These are phyloP conservation scores for Nannochloris sp. DNA, from an alignment of 139 green algal genomes.

Conservation along the genomic window DNA sequence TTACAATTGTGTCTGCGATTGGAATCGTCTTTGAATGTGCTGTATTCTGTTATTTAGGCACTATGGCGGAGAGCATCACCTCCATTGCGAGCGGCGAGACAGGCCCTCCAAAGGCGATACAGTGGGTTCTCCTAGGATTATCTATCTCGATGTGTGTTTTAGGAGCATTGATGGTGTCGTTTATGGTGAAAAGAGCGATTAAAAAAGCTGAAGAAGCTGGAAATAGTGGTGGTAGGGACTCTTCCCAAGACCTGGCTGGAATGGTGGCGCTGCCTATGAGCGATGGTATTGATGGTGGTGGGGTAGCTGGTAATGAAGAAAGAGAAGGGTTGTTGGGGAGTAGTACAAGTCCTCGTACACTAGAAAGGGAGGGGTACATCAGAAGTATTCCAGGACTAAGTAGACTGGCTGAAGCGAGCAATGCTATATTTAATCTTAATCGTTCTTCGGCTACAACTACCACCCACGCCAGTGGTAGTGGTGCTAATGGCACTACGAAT, in stretches of 20 bases:
- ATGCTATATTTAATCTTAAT: background rate
- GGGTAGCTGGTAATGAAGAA: background rate
- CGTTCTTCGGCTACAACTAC: background rate
- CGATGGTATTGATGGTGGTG: background rate
- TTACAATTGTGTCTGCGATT: conserved; percentile 36
- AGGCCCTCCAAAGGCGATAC: conserved; percentile 4
- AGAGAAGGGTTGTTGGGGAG: background rate
- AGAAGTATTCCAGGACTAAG: background rate
- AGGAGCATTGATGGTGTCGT: conserved; percentile 24
- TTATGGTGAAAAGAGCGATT: conserved; percentile 6
- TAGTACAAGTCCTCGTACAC: background rate
- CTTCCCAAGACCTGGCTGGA: background rate
- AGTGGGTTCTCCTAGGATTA: conserved; percentile 33
- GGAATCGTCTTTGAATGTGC: conserved; percentile 36
- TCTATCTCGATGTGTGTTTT: conserved; percentile 22
- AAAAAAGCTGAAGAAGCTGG: conserved; percentile 9
- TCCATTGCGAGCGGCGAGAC: conserved; percentile 20
- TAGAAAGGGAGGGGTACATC: conserved; percentile 22
- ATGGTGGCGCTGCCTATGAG: no score
- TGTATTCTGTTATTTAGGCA: conserved; percentile 32
- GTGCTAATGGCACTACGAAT: no score
- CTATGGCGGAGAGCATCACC: conserved; percentile 29
- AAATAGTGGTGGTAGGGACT: background rate
- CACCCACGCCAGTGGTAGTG: no score
- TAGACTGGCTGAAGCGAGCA: background rate